phyloP scores from a whole-genome alignment of 176 grass and related monocot genomes.

The Oryza punctata region DNA sequence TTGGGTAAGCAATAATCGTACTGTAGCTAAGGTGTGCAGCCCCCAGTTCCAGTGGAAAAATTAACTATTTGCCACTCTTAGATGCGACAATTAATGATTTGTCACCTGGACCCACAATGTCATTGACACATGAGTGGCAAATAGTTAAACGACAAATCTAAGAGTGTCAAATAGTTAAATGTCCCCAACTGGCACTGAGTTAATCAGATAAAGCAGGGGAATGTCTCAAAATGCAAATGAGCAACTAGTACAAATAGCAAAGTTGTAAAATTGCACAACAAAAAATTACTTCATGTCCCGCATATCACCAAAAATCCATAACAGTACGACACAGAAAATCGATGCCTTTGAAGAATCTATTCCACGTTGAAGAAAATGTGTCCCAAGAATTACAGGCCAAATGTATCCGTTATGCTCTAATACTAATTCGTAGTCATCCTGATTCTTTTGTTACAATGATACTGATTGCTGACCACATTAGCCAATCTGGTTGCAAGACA shows the following conservation, averaged over 20 bases:
- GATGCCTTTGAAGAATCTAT: neutral
- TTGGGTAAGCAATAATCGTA: neutral
- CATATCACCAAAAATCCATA: neutral
- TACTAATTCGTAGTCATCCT: neutral
- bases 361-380: neutral
- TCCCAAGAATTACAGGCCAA: neutral
- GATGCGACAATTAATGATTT: too few species aligned
- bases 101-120: too few species aligned
- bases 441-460: neutral
- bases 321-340: neutral
- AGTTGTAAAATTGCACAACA: neutral
- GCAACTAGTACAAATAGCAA: neutral
- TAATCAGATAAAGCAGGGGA: neutral
- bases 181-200: neutral
- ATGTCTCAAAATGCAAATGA: conserved; percentile 9
- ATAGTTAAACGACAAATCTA: too few species aligned
- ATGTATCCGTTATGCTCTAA: neutral
- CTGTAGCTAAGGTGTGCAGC: neutral
- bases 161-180: too few species aligned
- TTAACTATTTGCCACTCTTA: too few species aligned
- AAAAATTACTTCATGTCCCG: neutral
- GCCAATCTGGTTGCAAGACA: neutral
- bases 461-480: neutral
- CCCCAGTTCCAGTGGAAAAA: too few species aligned
- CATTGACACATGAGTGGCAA: too few species aligned